A percentile compares a stretch with the other conserved stretches of the same genome.
These are phyloP conservation scores for Hemileccinum rubropunctum DNA, from an alignment of 768 basidiomycete genomes.

Conservation along the genomic window DNA sequence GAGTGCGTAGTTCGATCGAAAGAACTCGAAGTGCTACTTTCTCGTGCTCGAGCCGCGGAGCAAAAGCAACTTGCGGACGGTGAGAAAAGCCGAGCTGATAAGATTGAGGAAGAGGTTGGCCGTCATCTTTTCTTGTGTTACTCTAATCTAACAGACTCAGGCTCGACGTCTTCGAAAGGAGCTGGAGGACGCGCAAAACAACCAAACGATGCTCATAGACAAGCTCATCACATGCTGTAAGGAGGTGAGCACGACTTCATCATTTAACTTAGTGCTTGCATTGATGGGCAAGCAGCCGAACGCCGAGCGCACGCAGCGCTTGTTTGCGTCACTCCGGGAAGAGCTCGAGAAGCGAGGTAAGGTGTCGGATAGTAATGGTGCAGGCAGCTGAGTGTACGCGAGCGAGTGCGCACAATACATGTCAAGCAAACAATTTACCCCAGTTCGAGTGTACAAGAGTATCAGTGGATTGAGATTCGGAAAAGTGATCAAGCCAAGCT, in stretches of 20 bases:
- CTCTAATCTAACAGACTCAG: conserved; percentile 35
- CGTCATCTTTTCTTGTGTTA: conserved; percentile 4
- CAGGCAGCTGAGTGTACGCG: conserved; percentile 40
- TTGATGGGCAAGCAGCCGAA: conserved; percentile 54
- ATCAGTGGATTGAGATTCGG: conserved; percentile 1
- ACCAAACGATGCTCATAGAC: conserved; percentile 78
- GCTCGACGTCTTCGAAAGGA: conserved; percentile 69
- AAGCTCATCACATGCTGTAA: conserved; percentile 84
- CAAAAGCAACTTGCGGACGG: conserved; percentile 80
- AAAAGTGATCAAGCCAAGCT: not conserved
- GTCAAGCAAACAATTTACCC: conserved; percentile 8
- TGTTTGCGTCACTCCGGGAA: conserved; percentile 79
- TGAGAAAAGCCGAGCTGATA: conserved; percentile 66
- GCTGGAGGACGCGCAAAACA: conserved; percentile 75
- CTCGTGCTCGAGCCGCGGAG: conserved; percentile 84
- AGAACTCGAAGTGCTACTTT: conserved; percentile 84
- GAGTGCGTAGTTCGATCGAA: conserved; percentile 91
- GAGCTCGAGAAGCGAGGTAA: conserved; percentile 74
- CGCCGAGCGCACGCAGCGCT: conserved; percentile 76
- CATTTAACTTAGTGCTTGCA: conserved; percentile 4
- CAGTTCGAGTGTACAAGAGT: conserved; percentile 11
- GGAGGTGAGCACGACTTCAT: conserved; percentile 54
- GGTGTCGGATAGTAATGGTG: conserved; percentile 40
- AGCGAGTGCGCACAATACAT: conserved; percentile 14
- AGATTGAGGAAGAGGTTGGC: conserved; percentile 71